Percentiles rank a stretch among this genome's conserved stretches.
These are phyloP conservation scores for Arabidopsis lyrata DNA, from an alignment of 441 rosid species.

Conservation along the genomic window DNA sequence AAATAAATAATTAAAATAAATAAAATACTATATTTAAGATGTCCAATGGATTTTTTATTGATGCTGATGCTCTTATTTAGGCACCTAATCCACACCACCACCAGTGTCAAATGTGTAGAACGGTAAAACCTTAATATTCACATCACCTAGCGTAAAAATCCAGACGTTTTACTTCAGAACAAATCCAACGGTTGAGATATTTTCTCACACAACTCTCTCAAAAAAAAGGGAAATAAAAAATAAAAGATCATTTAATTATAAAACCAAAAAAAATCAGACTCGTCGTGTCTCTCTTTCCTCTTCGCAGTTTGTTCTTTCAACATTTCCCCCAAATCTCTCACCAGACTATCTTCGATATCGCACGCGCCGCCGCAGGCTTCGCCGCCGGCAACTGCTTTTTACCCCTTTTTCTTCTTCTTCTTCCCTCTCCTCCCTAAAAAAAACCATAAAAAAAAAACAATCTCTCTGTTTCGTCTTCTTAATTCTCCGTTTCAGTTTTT, in stretches of 20 bases:
- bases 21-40: too few relatives aligned
- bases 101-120: too few relatives aligned
- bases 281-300: constrained; percentile 26
- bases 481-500: not conserved
- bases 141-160: too few relatives aligned
- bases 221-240: not conserved
- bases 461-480: constrained; percentile 24
- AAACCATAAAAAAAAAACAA: constrained; percentile 27
- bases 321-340: constrained; percentile 20
- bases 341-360: constrained; percentile 33
- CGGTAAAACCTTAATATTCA: too few relatives aligned
- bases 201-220: too few relatives aligned
- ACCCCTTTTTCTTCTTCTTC: constrained; percentile 33
- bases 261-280: constrained; percentile 1
- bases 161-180: too few relatives aligned
- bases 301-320: constrained; percentile 39
- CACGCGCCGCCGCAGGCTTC: constrained; percentile 58
- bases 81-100: too few relatives aligned
- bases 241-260: not conserved
- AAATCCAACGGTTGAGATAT: too few relatives aligned
- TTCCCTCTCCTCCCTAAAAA: constrained; percentile 62
- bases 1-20: too few relatives aligned
- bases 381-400: constrained; percentile 64
- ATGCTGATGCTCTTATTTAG: too few relatives aligned
- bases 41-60: too few relatives aligned